Base-by-base conservation (phyloP, 129 eudicot species). In the Gnaphalium uliginosum region DNA sequence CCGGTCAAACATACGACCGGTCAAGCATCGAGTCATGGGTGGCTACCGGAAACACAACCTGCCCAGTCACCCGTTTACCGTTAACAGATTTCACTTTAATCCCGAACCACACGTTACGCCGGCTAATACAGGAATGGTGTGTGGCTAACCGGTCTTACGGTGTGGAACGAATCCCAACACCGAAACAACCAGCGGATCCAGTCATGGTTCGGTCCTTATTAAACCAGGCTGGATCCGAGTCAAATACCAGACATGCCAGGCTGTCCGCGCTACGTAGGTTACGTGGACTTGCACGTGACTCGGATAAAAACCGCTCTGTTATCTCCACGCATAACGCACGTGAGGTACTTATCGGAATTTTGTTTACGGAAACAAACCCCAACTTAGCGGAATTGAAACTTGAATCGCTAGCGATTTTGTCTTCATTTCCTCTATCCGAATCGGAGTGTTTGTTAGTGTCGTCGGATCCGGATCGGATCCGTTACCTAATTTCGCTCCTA, bases 61-160 rank as follows among this genome's bases (percentile, higher is more conserved):
- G 98, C 41, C 98, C 98, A 5, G 98, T 93, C 37, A 93, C 98
- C 4, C 81, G 97, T 0, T 82, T 70, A 1, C 91, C 96, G 1
- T 81, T 93, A 14, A 74, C 72, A 19, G 96, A 88, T 22, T 87
- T 75, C 73, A 83, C 87, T 4, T 80, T 90, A 61, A 93, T 90
- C 14, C 96, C 96, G 0, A 93, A 93, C 81, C 98, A 88, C 66
- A 94, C 98, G 11, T 86, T 94, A 29, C 88, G 98, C 8, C 91
- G 98, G 0, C 85, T 94, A 6, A 94, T 94, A n/a, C 97, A 90
- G 63, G 97, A 89, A 10, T 90, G 98, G 98, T 94, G 98, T 74
- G 97, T 90, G 5, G 92, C 86, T 0, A 94, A 94, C 68, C 82
- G 89, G 11, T 76, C 92, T 4, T 88, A 73, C 54, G 96, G 96